Evolutionary conservation across 495 filamentous ascomycete species (phyloP), one percentile per base, ranked within the genome.

Genomic region (Hyaloscypha finlandica): DNA sequence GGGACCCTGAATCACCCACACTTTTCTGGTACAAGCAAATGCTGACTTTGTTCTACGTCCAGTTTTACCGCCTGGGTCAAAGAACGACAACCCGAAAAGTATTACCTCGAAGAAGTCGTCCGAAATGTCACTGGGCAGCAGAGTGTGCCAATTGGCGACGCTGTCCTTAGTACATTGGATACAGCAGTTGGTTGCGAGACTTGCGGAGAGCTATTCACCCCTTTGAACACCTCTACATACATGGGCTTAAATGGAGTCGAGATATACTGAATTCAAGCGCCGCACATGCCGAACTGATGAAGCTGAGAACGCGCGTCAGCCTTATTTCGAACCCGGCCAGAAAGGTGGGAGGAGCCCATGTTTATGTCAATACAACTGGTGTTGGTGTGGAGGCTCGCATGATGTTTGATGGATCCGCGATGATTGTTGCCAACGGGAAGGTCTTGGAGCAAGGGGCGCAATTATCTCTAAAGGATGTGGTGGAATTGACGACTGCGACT

Each of bases 401-500:
- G 42, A 48, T 48, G 42, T 48, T 48, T 68, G 90, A 93, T 66
- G 91, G 91, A n/a, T 92, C 84, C 65, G 84, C 88, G 22, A 88
- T 93, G 85, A 91, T 95, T 66, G 81, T 93, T 5, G 79, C 89
- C 55, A 93, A 94, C 64, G 92, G 90, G 35, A 79, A 88, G 5
- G 32, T 59, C 3, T 22, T 35, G 19, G 29, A 33, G 6, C 57
- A 4, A 90, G 57, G 30, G 12, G 14, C 57, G 3, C 91, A 92
- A 73, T 96, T 94, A 77, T 87, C 82, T 8, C 76, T 97, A 19
- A 84, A 87, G 31, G 92, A 95, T 66, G 90, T 95, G n/a, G 92
- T 95, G n/a, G 92, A 96, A 72, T 91, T 96, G 14, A 77, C 92
- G 39, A 91, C 88, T 3, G 92, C 93, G 8, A 92, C 90, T 3